Evolutionary conservation across 2,329 filamentous ascomycete species (phyloP), one percentile per base, ranked within the genome.

Genomic region (Keithomyces neogunnii): DNA sequence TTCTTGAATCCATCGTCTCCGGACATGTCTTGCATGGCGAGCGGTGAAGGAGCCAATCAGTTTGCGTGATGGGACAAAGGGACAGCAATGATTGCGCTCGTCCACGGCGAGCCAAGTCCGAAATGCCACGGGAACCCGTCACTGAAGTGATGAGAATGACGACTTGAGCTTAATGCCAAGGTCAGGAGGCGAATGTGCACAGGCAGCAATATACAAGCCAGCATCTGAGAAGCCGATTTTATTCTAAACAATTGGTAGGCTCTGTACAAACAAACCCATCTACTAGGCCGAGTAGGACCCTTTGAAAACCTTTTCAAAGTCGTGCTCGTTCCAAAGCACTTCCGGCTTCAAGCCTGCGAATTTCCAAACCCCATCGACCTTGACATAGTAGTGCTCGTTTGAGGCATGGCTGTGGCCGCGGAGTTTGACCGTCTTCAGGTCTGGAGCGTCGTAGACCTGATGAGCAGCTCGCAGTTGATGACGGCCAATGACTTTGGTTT

Each of bases 381-480:
- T 78, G 63, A 72, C 73, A 63, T 80, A 81, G 33, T 36, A 36
- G 33, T 36, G 33, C 72, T 72, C 76, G 58, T 78, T 73, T 53
- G 65, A 72, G 60, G 76, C 77, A 57, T 68, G 72, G 55, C 72
- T 75, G 63, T 81, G 77, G 4, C 75, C 76, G 56, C 81, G 77
- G n/a, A 76, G 77, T 68, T 79, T 77, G 58, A 81, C 75, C 48
- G 70, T 66, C n/a, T 61, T 69, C 49, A 69, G 59, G 13, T 63
- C 67, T 52, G 66, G 69, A 58, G 79, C 77, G 11, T 66, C 73
- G 65, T 81, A 81, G 57, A 69, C 69, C 63, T 80, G 77, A 59
- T 81, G 78, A 13, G 78, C 76, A 44, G 80, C 78, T 32, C 78
- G 76, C 56, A 81, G 69, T 67, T 81, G 78, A 61, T 81, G 78